A percentile compares a stretch with the other conserved stretches of the same genome.
Conservation (phyloP, 176 grass and related monocot genomes). For the Pontederia paniculata region DNA sequence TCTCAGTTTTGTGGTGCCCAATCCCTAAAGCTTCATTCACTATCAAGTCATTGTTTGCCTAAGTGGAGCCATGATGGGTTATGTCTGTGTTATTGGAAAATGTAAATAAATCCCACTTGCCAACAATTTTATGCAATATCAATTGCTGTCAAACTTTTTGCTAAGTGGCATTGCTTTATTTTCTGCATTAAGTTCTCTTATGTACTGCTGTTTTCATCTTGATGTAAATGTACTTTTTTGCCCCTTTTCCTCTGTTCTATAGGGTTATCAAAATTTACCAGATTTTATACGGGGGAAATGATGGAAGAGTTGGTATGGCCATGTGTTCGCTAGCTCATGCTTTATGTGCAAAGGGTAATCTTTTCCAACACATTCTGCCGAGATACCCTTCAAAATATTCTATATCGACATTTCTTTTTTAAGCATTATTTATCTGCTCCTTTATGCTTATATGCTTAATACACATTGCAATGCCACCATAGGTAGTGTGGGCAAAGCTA, state of each 20-base stretch:
- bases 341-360: slow-evolving; percentile 31
- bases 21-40: no score
- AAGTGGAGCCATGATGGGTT: no score
- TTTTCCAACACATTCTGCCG: not conserved
- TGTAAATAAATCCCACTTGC: no score
- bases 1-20: no score
- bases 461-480: not conserved
- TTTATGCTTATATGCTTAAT: not conserved
- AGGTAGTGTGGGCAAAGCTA: slow-evolving; percentile 26
- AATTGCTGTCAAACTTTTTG: no score
- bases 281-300: slow-evolving; percentile 26
- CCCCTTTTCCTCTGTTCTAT: not conserved
- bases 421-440: not conserved
- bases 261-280: slow-evolving; percentile 32
- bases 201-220: not conserved
- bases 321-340: slow-evolving; percentile 27
- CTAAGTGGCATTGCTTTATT: not conserved
- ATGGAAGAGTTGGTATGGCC: slow-evolving; percentile 30
- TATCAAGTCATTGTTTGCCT: no score
- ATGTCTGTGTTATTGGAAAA: no score
- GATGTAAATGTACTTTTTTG: not conserved
- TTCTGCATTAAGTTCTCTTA: no score
- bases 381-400: no score
- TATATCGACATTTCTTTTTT: not conserved
- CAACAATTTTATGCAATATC: no score